Evolutionary conservation across 106 monocot species (phyloP), one percentile per base, ranked within the genome.

Genomic region (Ottelia alismoides): DNA sequence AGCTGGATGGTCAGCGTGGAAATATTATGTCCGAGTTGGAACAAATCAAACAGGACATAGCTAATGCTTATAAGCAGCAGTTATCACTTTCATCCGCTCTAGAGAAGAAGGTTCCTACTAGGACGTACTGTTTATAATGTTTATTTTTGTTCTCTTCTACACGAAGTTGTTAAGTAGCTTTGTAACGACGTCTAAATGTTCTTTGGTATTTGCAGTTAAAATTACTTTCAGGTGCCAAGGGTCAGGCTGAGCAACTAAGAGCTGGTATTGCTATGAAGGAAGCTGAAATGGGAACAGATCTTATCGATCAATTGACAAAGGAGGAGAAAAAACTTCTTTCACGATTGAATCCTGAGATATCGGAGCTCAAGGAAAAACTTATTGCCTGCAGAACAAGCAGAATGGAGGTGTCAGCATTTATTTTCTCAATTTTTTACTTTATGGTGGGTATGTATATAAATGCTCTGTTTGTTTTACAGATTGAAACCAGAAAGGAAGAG

Each of bases 401-500:
- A 35, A 66, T 89, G 12, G 96, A 98, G 76, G 96, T 98, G 9
- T 85, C n/a, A 49, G 50, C 18, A 20, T 29, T 4, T 21, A 43
- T 43, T 7, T 43, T 6, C 16, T 43, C 1, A 51, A 11, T 22
- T 56, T 40, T n/a, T 30, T 14, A 31, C 28, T 31, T 28, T 26
- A 4, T 17, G 18, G 3, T 46, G 20, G 52, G 16, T 43, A 43
- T 43, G 40, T 6, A 7, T 16, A 7, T 43, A 16, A 31, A 0
- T 57, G 30, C 22, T 58, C 7, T 27, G 62, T 26, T 49, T 35
- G 20, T 51, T 31, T 22, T 72, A 29, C 47, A 98, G 96, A 76
- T 98, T 70, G 96, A 98, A 71, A 82, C 89, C n/a, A 82, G 96
- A 60, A 98, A 89, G 69, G 96, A 98, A 53, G 96, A 98, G 56